These are phyloP conservation scores for Hanseniaspora singularis DNA, from an alignment of 805 yeast species.

Conservation along the genomic window DNA sequence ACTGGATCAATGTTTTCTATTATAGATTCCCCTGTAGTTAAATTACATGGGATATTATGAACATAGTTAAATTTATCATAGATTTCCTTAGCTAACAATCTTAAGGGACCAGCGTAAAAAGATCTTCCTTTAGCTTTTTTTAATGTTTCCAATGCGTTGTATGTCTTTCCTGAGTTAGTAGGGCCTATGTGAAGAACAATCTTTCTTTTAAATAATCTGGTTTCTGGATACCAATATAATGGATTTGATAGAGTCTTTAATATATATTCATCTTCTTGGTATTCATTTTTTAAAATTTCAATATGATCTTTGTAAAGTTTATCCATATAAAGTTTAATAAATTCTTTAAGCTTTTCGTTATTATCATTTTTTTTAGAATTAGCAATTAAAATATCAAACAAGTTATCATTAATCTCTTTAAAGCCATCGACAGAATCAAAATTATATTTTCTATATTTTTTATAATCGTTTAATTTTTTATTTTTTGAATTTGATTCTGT, in stretches of 20 bases:
- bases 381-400: no score
- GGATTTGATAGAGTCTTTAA: constrained; percentile 36
- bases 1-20: constrained; percentile 50
- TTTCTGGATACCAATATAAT: constrained; percentile 71
- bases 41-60: constrained; percentile 54
- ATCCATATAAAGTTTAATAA: no score
- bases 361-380: no score
- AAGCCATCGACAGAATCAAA: no score
- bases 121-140: constrained; percentile 53
- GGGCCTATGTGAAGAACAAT: constrained; percentile 95
- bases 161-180: constrained; percentile 91
- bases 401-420: no score
- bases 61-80: constrained; percentile 65
- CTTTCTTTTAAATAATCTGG: constrained; percentile 66
- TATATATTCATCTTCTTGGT: constrained; percentile 31
- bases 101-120: constrained; percentile 85
- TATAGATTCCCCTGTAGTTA: constrained; percentile 93
- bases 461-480: not conserved
- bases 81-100: constrained; percentile 83
- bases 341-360: no score
- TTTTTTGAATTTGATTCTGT: not conserved
- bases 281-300: not conserved
- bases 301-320: not conserved
- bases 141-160: constrained; percentile 60
- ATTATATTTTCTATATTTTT: no score